These are phyloP conservation scores for Stachybotrys chartarum DNA, from an alignment of 2,329 filamentous ascomycete genomes.

Conservation along the genomic window DNA sequence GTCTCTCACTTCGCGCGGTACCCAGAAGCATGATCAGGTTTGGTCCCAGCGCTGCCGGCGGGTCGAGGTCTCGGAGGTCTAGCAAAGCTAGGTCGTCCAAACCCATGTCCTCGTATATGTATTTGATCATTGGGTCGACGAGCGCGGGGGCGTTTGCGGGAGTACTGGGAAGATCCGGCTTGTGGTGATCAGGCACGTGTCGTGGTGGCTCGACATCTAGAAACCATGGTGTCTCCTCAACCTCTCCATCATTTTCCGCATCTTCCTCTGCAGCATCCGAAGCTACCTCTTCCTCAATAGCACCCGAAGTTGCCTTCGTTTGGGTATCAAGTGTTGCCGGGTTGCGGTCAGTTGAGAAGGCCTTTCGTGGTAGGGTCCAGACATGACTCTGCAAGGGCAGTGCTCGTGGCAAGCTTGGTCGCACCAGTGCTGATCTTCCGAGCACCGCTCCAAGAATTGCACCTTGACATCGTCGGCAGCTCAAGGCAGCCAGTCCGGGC, in stretches of 20 bases:
- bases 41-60: slow-evolving; percentile 77
- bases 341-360: slow-evolving; percentile 7
- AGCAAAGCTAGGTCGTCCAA: slow-evolving; percentile 74
- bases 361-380: slow-evolving; percentile 10
- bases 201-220: slow-evolving; percentile 62
- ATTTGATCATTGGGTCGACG: slow-evolving; percentile 65
- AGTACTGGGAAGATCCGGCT: slow-evolving; percentile 40
- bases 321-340: slow-evolving; percentile 2
- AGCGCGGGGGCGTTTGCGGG: slow-evolving; percentile 66
- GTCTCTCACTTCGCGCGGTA: slow-evolving; percentile 85
- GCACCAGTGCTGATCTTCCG: slow-evolving; percentile 10
- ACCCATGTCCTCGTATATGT: slow-evolving; percentile 77
- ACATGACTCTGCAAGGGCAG: background rate
- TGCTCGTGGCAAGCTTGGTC: slow-evolving; percentile 12
- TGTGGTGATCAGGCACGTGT: slow-evolving; percentile 41
- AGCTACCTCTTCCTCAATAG: background rate
- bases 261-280: slow-evolving; percentile 9
- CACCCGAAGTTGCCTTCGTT: slow-evolving; percentile 3
- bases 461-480: slow-evolving; percentile 22
- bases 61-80: slow-evolving; percentile 78
- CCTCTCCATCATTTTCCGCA: background rate
- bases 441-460: slow-evolving; percentile 21
- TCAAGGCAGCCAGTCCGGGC: slow-evolving; percentile 17
- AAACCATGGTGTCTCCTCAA: slow-evolving; percentile 66
- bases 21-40: slow-evolving; percentile 90